Percentiles rank a stretch among this genome's conserved stretches.
These are phyloP conservation scores for Candida neerlandica DNA, from an alignment of 1,139 yeast genomes.

Conservation along the genomic window DNA sequence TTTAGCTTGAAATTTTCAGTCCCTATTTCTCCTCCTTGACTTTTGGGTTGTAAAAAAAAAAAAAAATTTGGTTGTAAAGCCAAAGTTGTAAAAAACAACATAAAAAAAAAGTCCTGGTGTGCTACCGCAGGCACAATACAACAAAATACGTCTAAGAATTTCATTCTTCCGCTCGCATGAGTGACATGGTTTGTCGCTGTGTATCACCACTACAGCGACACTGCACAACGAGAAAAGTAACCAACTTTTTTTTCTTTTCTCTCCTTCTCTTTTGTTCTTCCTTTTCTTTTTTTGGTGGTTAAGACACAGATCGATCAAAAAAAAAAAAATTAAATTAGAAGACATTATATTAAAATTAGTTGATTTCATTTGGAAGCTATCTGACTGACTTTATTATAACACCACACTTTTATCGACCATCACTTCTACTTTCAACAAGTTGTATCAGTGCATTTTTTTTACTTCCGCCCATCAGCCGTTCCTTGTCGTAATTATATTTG, in stretches of 20 bases:
- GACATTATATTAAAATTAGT: not conserved
- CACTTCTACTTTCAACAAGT: constrained; percentile 2
- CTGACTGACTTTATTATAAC: not conserved
- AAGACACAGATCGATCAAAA: not conserved
- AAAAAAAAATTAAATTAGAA: not conserved
- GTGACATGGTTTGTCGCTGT: not conserved
- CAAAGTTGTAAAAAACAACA: no score
- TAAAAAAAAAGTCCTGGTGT: not conserved
- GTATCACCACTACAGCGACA: constrained; percentile 1
- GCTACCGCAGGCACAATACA: not conserved
- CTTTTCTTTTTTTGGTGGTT: not conserved
- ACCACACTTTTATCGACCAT: not conserved
- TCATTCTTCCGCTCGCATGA: not conserved
- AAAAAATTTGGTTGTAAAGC: not conserved
- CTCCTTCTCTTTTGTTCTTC: not conserved
- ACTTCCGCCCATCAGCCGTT: not conserved
- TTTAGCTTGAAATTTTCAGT: not conserved
- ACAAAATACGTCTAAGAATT: not conserved
- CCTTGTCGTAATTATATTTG: not conserved
- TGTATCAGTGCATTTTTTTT: not conserved
- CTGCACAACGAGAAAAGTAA: not conserved
- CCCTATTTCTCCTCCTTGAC: not conserved
- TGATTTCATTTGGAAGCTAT: not conserved
- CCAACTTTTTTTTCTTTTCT: not conserved
- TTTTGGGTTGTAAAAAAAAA: no score